These are phyloP conservation scores for Musa beccarii DNA, from an alignment of 176 grass and related monocot genomes.

Conservation along the genomic window DNA sequence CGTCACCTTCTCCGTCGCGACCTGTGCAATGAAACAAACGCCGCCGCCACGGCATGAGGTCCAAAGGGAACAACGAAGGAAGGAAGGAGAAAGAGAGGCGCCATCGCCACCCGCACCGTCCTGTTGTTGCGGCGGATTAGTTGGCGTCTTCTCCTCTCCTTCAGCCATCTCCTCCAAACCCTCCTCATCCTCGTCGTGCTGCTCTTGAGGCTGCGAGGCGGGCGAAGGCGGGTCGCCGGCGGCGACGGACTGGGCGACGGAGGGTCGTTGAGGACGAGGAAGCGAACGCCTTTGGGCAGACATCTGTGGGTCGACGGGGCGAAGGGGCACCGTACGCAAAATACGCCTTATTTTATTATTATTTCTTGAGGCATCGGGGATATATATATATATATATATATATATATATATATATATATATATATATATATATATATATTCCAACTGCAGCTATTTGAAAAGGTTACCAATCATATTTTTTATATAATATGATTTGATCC, in stretches of 20 bases:
- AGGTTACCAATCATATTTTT: too few species aligned
- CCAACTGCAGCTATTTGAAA: too few species aligned
- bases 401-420: neutral
- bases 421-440: too few species aligned
- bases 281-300: conserved; percentile 4
- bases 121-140: neutral
- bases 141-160: neutral
- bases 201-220: neutral
- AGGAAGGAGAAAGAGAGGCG: neutral
- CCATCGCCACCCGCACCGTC: neutral
- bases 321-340: neutral
- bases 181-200: neutral
- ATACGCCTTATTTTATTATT: neutral
- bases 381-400: neutral
- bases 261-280: neutral
- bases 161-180: neutral
- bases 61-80: neutral
- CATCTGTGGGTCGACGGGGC: neutral
- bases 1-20: neutral
- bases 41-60: neutral
- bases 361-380: neutral
- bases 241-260: neutral
- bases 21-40: conserved; percentile 1
- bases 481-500: too few species aligned
- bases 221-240: neutral